Evolutionary conservation across 106 monocot species (phyloP).

Genomic region (Platanthera zijinensis): DNA sequence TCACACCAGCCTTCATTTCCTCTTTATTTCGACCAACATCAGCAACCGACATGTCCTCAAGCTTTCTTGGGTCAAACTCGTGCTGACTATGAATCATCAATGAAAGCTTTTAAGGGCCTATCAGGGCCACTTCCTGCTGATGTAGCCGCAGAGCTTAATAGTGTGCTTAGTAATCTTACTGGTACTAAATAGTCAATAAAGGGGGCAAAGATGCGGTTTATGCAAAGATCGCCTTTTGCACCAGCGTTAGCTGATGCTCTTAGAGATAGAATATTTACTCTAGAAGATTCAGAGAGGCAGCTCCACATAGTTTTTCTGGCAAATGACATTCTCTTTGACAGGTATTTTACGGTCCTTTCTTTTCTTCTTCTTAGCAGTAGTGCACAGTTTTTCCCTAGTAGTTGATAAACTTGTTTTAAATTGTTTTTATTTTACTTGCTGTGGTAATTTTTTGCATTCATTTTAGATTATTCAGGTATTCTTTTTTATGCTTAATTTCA

Average conservation of each 20-base stretch:
- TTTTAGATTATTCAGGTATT: not conserved
- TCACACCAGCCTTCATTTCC: slow-evolving; percentile 43
- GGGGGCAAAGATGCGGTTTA: slow-evolving; percentile 95
- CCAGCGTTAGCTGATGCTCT: slow-evolving; percentile 90
- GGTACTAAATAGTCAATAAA: slow-evolving; percentile 96
- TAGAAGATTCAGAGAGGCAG: slow-evolving; percentile 90
- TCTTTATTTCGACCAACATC: slow-evolving; percentile 56
- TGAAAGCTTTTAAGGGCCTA: slow-evolving; percentile 58
- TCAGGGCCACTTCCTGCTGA: slow-evolving; percentile 79
- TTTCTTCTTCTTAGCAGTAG: not conserved
- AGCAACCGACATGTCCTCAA: slow-evolving; percentile 34
- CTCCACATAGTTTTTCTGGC: slow-evolving; percentile 87
- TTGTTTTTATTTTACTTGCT: slow-evolving; percentile 1
- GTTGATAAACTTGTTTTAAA: not conserved
- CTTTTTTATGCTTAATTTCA: not conserved
- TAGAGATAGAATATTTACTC: slow-evolving; percentile 59
- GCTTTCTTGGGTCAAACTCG: slow-evolving; percentile 30
- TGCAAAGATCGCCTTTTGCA: slow-evolving; percentile 91
- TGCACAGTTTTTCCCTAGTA: not conserved
- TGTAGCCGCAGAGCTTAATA: slow-evolving; percentile 71
- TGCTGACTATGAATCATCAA: slow-evolving; percentile 45
- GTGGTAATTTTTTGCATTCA: not conserved
- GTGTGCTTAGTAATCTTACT: slow-evolving; percentile 49
- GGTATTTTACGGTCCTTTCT: slow-evolving; percentile 22
- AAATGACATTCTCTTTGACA: slow-evolving; percentile 97